These are phyloP conservation scores for Penicillium olsonii DNA, from an alignment of 2,329 filamentous ascomycete genomes.

Conservation along the genomic window DNA sequence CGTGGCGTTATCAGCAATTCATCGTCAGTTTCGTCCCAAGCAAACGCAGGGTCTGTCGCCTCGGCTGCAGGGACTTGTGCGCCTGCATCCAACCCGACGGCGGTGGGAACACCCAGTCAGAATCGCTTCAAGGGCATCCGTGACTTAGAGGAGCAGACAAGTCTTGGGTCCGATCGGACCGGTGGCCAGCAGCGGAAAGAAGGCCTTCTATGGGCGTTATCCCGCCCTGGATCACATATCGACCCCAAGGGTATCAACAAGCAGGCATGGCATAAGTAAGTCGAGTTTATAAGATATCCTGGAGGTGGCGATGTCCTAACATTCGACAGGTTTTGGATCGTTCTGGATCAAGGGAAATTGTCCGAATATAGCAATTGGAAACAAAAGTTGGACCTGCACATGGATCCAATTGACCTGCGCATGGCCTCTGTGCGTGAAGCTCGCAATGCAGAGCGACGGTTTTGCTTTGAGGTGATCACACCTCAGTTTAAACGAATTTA, in stretches of 20 bases:
- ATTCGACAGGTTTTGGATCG: slow-evolving; percentile 86
- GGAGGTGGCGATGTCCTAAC: background rate
- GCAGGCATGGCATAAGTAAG: slow-evolving; percentile 97
- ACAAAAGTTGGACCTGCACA: slow-evolving; percentile 91
- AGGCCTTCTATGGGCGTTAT: slow-evolving; percentile 91
- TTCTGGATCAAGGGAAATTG: slow-evolving; percentile 91
- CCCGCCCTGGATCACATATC: slow-evolving; percentile 87
- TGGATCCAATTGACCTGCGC: slow-evolving; percentile 94
- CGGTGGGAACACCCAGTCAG: slow-evolving; percentile 34
- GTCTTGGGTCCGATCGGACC: slow-evolving; percentile 57
- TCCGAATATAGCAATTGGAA: slow-evolving; percentile 99
- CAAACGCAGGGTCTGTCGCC: slow-evolving; percentile 33
- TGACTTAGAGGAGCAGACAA: slow-evolving; percentile 83
- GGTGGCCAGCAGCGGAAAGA: slow-evolving; percentile 77
- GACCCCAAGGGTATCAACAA: slow-evolving; percentile 96
- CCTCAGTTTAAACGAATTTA: slow-evolving; percentile 95
- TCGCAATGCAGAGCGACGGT: slow-evolving; percentile 87
- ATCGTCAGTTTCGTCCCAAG: slow-evolving; percentile 47
- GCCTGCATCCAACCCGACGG: slow-evolving; percentile 24
- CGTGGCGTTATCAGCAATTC: slow-evolving; percentile 53
- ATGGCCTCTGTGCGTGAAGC: slow-evolving; percentile 97
- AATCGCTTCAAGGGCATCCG: slow-evolving; percentile 85
- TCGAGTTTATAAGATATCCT: slow-evolving; percentile 22
- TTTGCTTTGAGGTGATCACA: slow-evolving; percentile 98
- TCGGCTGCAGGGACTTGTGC: slow-evolving; percentile 25